Evolutionary conservation across 345 rosid species (phyloP).

Genomic region (Diplotaxis tenuifolia): DNA sequence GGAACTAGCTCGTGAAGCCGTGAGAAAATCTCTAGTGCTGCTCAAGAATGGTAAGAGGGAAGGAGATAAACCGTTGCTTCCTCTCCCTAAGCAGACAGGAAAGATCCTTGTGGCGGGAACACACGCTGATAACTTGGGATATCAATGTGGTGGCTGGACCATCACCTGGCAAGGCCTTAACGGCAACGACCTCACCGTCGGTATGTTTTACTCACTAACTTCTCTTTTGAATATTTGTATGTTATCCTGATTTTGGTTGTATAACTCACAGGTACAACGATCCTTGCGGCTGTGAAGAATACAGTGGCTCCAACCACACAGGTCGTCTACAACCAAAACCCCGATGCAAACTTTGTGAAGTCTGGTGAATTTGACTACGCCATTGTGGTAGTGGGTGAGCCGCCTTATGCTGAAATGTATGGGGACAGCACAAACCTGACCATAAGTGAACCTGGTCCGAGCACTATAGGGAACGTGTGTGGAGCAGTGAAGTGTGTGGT

Average conservation of each 20-base stretch:
- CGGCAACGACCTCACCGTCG: conserved; percentile 50
- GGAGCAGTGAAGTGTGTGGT: conserved; percentile 55
- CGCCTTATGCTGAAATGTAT: conserved; percentile 53
- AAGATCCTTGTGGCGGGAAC: conserved; percentile 60
- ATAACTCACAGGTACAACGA: too few relatives aligned
- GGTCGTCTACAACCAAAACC: conserved; percentile 52
- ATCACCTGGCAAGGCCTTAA: conserved; percentile 56
- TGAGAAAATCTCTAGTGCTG: conserved; percentile 63
- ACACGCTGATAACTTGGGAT: conserved; percentile 62
- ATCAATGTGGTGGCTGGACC: conserved; percentile 76
- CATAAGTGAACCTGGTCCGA: conserved; percentile 57
- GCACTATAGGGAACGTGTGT: conserved; percentile 53
- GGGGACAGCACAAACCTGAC: conserved; percentile 57
- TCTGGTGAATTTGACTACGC: conserved; percentile 58
- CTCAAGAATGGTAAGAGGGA: conserved; percentile 51
- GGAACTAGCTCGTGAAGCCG: conserved; percentile 62
- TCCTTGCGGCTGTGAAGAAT: conserved; percentile 51
- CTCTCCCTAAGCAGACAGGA: conserved; percentile 54
- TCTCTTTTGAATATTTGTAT: too few relatives aligned
- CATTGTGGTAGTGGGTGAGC: conserved; percentile 64
- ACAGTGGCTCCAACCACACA: conserved; percentile 49
- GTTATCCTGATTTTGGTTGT: too few relatives aligned
- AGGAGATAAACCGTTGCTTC: conserved; percentile 47
- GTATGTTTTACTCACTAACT: too few relatives aligned
- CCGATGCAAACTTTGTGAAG: conserved; percentile 48